Percentiles rank a stretch among this genome's conserved stretches.
phyloP scores from a whole-genome alignment of 495 filamentous ascomycete species.

The Pyrenopolyporus hunteri region DNA sequence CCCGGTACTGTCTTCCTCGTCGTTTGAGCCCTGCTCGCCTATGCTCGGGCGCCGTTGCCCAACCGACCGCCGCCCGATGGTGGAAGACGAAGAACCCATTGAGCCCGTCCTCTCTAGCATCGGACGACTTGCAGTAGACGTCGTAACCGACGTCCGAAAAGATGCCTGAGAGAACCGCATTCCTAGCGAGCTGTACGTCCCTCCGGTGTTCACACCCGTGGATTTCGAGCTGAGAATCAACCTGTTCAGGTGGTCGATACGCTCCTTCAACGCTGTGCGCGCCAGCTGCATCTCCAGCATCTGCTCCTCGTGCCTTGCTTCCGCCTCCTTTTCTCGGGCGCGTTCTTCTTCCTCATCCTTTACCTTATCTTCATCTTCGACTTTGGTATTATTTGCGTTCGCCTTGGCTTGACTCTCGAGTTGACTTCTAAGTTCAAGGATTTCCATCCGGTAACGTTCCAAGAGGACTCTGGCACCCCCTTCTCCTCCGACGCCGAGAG shows the following conservation, averaged over 20 bases:
- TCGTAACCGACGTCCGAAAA: constrained; percentile 73
- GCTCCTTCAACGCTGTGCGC: constrained; percentile 91
- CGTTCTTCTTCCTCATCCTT: constrained; percentile 67
- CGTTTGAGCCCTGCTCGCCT: constrained; percentile 48
- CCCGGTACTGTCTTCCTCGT: constrained; percentile 76
- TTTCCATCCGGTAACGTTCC: constrained; percentile 94
- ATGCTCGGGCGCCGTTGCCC: constrained; percentile 51
- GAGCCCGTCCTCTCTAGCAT: constrained; percentile 68
- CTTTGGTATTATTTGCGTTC: constrained; percentile 60
- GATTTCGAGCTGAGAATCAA: constrained; percentile 95
- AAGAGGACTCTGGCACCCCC: constrained; percentile 84
- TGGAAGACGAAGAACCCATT: constrained; percentile 66
- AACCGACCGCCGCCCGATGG: constrained; percentile 56
- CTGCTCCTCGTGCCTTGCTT: constrained; percentile 91
- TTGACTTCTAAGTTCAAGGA: constrained; percentile 78
- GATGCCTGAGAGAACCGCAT: constrained; percentile 67
- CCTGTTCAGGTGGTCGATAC: constrained; percentile 96
- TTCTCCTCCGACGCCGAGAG: constrained; percentile 75
- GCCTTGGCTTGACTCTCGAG: constrained; percentile 75
- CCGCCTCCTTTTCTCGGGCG: constrained; percentile 78
- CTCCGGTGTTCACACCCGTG: constrained; percentile 82
- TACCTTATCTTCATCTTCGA: constrained; percentile 68
- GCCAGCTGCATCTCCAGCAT: constrained; percentile 98
- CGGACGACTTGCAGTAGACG: constrained; percentile 66
- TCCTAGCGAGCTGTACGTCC: constrained; percentile 74